Base-by-base conservation (phyloP, 139 green algal genomes). In the Edaphochlamys debaryana region DNA sequence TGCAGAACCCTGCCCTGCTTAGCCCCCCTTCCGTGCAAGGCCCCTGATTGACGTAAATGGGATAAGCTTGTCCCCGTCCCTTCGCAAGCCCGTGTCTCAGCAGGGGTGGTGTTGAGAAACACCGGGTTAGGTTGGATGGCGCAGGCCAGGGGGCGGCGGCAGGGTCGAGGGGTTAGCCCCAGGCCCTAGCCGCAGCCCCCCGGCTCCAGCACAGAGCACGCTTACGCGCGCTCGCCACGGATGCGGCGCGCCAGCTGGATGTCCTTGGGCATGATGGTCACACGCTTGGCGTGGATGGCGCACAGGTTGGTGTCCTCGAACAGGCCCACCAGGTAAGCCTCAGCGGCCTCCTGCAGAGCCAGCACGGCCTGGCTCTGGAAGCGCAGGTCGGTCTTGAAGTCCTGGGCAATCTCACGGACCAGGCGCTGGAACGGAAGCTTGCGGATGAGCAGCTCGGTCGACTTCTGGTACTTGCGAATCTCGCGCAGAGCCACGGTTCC, bases 331-430 rank as follows among this genome's bases (percentile, higher is more conserved):
- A 99, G 91, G 93, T 98, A 99, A 34, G 96, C 96, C 93, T 99
- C 96, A 66, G 96, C 94, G 36, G 96, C 96, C 92, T 98, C 97
- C 92, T 99, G 97, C 67, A 99, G 94, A 30, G 94, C 97, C 75
- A 98, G 91, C 50, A 99, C 95, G 25, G 97, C 97, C 56, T 91
- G 94, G 80, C 79, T 89, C 94, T 99, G 96, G 94, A 99, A 99
- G 84, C 96, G 92, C 88, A 98, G 93, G 94, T 99, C 96, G 69
- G 96, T 98, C 94, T 99, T 98, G 96, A 98, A 99, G 92, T 99
- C 96, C 93, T 98, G 95, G 38, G 96, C 95, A 75, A 99, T 99
- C 90, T 99, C 96, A 41, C 96, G 92, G 30, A 99, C 96, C 77
- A 99, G 91, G 72, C 96, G 91, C 92, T 98, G 95, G 90, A 98